Evolutionary conservation across 768 basidiomycete genomes (phyloP), one percentile per base, ranked within the genome.

Genomic region (Rossbeevera mucosa): DNA sequence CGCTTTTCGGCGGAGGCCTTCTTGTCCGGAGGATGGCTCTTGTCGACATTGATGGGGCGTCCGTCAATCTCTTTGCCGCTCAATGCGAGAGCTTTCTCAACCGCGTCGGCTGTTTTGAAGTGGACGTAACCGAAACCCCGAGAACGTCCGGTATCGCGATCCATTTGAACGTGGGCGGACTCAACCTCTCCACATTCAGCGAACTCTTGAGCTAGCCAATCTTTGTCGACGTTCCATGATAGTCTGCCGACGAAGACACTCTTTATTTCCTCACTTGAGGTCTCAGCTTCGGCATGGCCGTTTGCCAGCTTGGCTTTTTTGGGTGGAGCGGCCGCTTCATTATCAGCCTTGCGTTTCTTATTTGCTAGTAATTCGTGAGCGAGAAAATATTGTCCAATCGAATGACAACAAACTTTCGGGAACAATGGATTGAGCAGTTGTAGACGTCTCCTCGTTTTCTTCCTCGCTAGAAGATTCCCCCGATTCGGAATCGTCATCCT

Each of bases 171-270:
- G n/a, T 80, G 84, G 6, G 91, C 93, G n/a, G 83, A 83, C 55
- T 83, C 80, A 62, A 99, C 82, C 72, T 94, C 90, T 47, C 96
- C 96, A 61, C 85, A 94, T 49, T 79, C 76, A 28, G 86, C 83
- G 59, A 99, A 97, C 70, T 97, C 95, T 68, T 85, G 80, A 45
- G 86, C 82, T 56, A 98, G 84, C 79, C 92, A 90, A 71, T 97
- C 95, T 67, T 91, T 88, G 75, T 97, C 95, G 56, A 98, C 88
- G 68, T 89, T 91, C 94, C 94, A 99, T 12, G 92, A 94, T 42
- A 99, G 80, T 53, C 81, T 80, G 50, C 95, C 95, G 59, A 99
- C 92, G 64, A 94, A 98, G 61, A 97, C 80, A 33, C 87, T 85
- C 62, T 77, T 85, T 14, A 76, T 74, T 52, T 83, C 78, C 57